Conservation (phyloP, 1,139 yeast species). For the Pneumocystis sp. region DNA sequence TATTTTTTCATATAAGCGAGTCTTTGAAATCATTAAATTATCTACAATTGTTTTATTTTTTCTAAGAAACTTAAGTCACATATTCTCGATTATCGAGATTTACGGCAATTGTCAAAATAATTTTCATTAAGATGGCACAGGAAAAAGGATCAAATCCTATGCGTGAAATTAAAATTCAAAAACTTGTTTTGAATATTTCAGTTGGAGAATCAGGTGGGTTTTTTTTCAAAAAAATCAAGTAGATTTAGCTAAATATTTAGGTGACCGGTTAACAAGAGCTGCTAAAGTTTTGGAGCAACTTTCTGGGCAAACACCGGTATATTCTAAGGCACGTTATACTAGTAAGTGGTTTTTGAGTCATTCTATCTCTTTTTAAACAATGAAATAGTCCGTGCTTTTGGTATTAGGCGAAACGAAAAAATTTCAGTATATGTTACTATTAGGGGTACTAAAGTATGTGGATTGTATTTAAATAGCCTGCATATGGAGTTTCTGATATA, state of each 20-base stretch:
- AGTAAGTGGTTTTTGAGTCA: background rate
- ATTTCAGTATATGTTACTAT: slow-evolving; percentile 98
- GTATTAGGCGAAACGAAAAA: slow-evolving; percentile 99
- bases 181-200: slow-evolving; percentile 98
- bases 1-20: too few species aligned
- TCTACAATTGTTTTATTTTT: too few species aligned
- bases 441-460: slow-evolving; percentile 66
- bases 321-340: slow-evolving; percentile 37
- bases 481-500: background rate
- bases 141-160: slow-evolving; percentile 48
- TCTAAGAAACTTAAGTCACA: slow-evolving; percentile 20
- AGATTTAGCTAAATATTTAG: background rate
- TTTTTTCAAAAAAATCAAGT: background rate
- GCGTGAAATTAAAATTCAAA: slow-evolving; percentile 99
- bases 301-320: slow-evolving; percentile 99
- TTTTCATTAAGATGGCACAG: background rate
- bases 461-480: slow-evolving; percentile 5
- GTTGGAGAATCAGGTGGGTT: slow-evolving; percentile 92
- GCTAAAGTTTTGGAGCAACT: slow-evolving; percentile 99
- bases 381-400: slow-evolving; percentile 99
- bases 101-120: background rate
- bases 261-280: slow-evolving; percentile 99
- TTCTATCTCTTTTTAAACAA: slow-evolving; percentile 47
- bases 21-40: too few species aligned
- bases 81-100: background rate